Evolutionary conservation across 805 yeast genomes (phyloP).

Genomic region (Metschnikowia gruessii): DNA sequence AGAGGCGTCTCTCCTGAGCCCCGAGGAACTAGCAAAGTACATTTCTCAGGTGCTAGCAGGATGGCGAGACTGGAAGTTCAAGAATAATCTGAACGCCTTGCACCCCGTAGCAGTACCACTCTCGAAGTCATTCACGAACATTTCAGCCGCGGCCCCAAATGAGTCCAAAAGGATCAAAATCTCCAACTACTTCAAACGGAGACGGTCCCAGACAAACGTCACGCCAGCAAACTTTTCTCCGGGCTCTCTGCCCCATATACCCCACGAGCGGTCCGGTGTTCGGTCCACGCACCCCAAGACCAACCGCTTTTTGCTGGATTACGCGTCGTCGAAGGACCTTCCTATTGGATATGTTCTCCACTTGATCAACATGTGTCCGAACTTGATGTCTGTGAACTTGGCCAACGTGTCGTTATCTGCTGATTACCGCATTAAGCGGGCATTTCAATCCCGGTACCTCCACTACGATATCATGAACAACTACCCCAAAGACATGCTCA

Average conservation of each 20-base stretch:
- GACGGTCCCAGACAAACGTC: slow-evolving; percentile 11
- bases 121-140: slow-evolving; percentile 15
- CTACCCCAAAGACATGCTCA: slow-evolving; percentile 32
- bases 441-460: slow-evolving; percentile 34
- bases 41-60: slow-evolving; percentile 53
- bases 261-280: not conserved
- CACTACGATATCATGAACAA: slow-evolving; percentile 40
- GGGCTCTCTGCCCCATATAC: slow-evolving; percentile 4
- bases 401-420: slow-evolving; percentile 58
- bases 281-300: slow-evolving; percentile 49
- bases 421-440: slow-evolving; percentile 56
- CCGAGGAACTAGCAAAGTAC: slow-evolving; percentile 1
- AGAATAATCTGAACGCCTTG: slow-evolving; percentile 57
- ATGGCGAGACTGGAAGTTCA: slow-evolving; percentile 90
- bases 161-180: slow-evolving; percentile 14
- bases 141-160: not conserved
- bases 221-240: slow-evolving; percentile 16
- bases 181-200: slow-evolving; percentile 18
- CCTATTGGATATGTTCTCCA: slow-evolving; percentile 78
- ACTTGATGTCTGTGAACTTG: slow-evolving; percentile 54
- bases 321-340: slow-evolving; percentile 66
- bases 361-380: slow-evolving; percentile 63
- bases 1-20: not conserved
- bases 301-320: slow-evolving; percentile 58
- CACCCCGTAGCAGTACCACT: slow-evolving; percentile 22